Evolutionary conservation across 805 yeast species (phyloP), one percentile per base, ranked within the genome.

Genomic region (Spathaspora passalidarum): DNA sequence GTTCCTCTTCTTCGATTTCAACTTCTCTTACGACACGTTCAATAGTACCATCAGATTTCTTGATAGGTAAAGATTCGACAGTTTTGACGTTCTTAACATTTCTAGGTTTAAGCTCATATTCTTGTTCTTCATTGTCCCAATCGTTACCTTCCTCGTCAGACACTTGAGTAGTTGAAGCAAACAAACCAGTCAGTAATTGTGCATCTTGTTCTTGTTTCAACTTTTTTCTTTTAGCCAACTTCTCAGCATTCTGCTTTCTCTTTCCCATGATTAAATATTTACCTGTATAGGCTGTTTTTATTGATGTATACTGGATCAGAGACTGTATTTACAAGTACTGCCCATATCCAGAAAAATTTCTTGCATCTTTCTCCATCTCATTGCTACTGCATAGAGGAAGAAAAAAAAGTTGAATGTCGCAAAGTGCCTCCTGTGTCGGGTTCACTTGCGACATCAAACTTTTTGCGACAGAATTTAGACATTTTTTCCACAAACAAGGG

Each of bases 41-140:
- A n/a, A 92, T 72, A 43, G 72, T 76, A 45, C 96, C 97, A 50
- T 81, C 88, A 13, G 75, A 73, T 4, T 75, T 70, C 56, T 85
- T 86, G 44, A 91, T 87, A 0, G 98, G 98, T 45, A 92, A 73
- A 9, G 86, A 84, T 59, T 87, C 96, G 4, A 77, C 74, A 3
- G 70, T 73, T 4, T 69, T 72, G 5, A 71, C 75, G 9, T 65
- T 66, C 16, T 66, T 65, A 51, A 81, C 65, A 2, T 63, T 56
- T 62, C 98, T 77, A 1, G 97, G 96, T 46, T 61, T 66, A 52
- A 73, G 65, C 60, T 91, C 98, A 56, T 88, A 90, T 45, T 81
- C 91, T 56, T 82, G 87, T 56, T 88, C 95, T 48, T 79, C 84
- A 46, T 84, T 77, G n/a, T 82, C 88, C 85, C 84, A 81, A 47